These are phyloP conservation scores for Thuidium tamariscinum DNA, from an alignment of 225 moss, liverwort and hornwort species.

Conservation along the genomic window DNA sequence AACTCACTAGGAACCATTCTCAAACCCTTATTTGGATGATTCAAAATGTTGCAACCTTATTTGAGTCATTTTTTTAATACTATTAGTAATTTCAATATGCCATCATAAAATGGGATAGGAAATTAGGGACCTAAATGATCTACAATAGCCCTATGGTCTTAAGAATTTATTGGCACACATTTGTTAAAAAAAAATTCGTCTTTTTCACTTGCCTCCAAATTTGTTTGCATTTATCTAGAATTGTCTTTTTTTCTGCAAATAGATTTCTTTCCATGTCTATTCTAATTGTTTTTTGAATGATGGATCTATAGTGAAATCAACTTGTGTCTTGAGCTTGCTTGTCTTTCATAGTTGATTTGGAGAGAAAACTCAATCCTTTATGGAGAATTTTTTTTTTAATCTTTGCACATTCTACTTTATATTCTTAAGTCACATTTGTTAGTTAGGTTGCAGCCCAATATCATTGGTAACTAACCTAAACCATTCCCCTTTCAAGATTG, in stretches of 20 bases:
- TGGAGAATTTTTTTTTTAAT: background rate
- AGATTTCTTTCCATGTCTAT: background rate
- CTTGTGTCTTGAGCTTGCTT: background rate
- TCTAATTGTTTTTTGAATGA: background rate
- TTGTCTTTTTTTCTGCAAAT: background rate
- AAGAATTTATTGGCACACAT: background rate
- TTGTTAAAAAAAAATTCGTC: accelerated
- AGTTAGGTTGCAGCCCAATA: too few species aligned
- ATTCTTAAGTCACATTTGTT: too few species aligned
- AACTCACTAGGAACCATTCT: background rate
- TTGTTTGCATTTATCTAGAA: background rate
- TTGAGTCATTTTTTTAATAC: background rate
- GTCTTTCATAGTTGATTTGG: background rate
- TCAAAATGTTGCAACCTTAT: background rate
- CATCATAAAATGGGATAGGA: accelerated
- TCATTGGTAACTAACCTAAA: too few species aligned
- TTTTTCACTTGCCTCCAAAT: background rate
- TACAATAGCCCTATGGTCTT: too few species aligned
- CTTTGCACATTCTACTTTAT: background rate
- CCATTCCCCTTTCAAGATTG: too few species aligned
- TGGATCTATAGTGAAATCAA: background rate
- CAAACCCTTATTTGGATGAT: background rate
- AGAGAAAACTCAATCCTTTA: background rate
- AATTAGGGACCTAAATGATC: background rate
- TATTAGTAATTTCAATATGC: background rate